Evolutionary conservation across 805 yeast species (phyloP).

Genomic region (Yarrowia porcina): DNA sequence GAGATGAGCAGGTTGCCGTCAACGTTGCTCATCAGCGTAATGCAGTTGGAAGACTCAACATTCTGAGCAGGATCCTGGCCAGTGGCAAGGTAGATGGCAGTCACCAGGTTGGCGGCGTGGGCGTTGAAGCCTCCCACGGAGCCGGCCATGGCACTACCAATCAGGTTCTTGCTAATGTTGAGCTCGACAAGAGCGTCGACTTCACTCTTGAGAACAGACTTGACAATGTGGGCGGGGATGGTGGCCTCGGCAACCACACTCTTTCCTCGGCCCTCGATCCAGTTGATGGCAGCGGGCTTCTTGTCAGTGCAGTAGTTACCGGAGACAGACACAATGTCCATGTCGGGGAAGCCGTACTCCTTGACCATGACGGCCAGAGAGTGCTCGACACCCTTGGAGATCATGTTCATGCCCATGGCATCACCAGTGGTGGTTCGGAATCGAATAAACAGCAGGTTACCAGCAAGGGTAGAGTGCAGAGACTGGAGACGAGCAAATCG

Average conservation of each 20-base stretch:
- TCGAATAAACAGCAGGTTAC: conserved; percentile 80
- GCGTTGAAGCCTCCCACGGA: conserved; percentile 97
- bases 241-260: conserved; percentile 95
- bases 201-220: conserved; percentile 80
- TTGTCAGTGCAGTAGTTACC: conserved; percentile 98
- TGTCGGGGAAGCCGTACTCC: conserved; percentile 89
- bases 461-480: conserved; percentile 91
- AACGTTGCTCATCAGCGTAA: conserved; percentile 84
- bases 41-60: conserved; percentile 96
- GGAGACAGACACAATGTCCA: conserved; percentile 87
- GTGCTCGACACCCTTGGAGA: conserved; percentile 93
- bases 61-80: conserved; percentile 99
- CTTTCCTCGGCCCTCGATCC: conserved; percentile 99
- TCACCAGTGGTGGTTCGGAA: conserved; percentile 99
- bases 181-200: conserved; percentile 90
- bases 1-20: conserved; percentile 81
- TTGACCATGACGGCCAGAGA: conserved; percentile 80
- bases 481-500: conserved; percentile 94
- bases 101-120: conserved; percentile 94
- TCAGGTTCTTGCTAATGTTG: conserved; percentile 81
- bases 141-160: conserved; percentile 99
- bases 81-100: conserved; percentile 89
- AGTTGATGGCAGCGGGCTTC: conserved; percentile 95
- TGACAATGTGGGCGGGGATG: conserved; percentile 77
- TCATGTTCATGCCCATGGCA: conserved; percentile 99